A percentile compares a stretch with the other conserved stretches of the same genome.
Evolutionary conservation across 345 rosid genomes (phyloP).

Genomic region (Brassica nigra): DNA sequence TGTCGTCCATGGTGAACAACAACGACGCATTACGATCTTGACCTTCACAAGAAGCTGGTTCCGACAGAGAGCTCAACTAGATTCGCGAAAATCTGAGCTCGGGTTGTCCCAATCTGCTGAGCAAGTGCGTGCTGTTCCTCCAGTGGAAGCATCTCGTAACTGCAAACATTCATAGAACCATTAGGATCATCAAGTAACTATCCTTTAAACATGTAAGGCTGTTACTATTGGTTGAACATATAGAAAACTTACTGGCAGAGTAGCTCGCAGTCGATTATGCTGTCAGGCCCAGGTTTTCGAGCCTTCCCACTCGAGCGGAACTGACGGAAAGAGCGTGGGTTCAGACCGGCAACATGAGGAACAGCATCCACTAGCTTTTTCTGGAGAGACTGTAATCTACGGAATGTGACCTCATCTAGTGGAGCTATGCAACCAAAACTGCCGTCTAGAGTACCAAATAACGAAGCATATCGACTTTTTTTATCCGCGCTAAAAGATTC

Average conservation of each 20-base stretch:
- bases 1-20: slow-evolving; percentile 22
- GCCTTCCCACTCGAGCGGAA: slow-evolving; percentile 79
- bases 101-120: slow-evolving; percentile 82
- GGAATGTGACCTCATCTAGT: slow-evolving; percentile 89
- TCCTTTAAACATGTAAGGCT: not conserved
- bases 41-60: slow-evolving; percentile 78
- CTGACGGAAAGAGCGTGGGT: slow-evolving; percentile 92
- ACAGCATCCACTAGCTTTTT: slow-evolving; percentile 86
- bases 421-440: slow-evolving; percentile 94
- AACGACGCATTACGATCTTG: slow-evolving; percentile 11
- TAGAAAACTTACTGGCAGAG: slow-evolving; percentile 78
- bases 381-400: slow-evolving; percentile 91
- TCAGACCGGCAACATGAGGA: slow-evolving; percentile 91
- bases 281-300: slow-evolving; percentile 93
- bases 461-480: slow-evolving; percentile 82
- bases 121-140: slow-evolving; percentile 91
- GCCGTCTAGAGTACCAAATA: slow-evolving; percentile 93
- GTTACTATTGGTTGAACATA: not conserved
- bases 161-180: slow-evolving; percentile 43
- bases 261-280: slow-evolving; percentile 90
- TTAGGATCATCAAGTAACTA: not conserved
- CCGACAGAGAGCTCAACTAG: slow-evolving; percentile 81
- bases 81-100: slow-evolving; percentile 74
- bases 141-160: slow-evolving; percentile 87
- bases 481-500: slow-evolving; percentile 67